These are phyloP conservation scores for Botrytis fabae DNA, from an alignment of 2,329 filamentous ascomycete genomes.

Conservation along the genomic window DNA sequence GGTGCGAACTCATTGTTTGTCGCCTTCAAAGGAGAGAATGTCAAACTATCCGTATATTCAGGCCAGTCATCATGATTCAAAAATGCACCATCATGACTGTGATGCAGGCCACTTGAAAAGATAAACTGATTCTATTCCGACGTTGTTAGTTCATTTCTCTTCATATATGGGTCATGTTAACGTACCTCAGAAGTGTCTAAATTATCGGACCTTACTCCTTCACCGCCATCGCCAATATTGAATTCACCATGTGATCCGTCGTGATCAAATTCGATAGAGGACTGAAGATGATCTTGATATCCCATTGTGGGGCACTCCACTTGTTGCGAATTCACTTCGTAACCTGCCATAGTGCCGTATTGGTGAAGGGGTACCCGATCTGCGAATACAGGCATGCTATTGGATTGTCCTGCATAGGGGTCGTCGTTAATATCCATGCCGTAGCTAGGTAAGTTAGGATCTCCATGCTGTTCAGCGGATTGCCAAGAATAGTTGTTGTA, in stretches of 20 bases:
- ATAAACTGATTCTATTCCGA: background rate
- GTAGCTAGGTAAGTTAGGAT: background rate
- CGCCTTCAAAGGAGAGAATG: background rate
- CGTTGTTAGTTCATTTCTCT: background rate
- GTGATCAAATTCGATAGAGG: slow-evolving; percentile 10
- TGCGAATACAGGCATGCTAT: background rate
- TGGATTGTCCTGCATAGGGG: background rate
- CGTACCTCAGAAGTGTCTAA: background rate
- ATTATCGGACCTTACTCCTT: slow-evolving; percentile 11
- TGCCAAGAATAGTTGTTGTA: background rate
- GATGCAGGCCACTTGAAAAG: background rate
- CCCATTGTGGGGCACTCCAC: background rate
- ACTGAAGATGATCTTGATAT: background rate
- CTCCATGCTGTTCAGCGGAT: background rate
- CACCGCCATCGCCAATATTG: background rate
- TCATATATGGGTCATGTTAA: slow-evolving; percentile 13
- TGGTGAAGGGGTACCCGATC: background rate
- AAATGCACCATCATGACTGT: background rate
- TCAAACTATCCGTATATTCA: background rate
- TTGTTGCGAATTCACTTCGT: background rate
- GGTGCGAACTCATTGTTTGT: background rate
- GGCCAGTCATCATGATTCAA: background rate
- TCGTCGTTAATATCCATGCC: background rate
- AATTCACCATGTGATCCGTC: background rate
- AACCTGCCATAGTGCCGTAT: background rate